Evolutionary conservation across 257 asterid species (phyloP).

Genomic region (Solanum dulcamara): DNA sequence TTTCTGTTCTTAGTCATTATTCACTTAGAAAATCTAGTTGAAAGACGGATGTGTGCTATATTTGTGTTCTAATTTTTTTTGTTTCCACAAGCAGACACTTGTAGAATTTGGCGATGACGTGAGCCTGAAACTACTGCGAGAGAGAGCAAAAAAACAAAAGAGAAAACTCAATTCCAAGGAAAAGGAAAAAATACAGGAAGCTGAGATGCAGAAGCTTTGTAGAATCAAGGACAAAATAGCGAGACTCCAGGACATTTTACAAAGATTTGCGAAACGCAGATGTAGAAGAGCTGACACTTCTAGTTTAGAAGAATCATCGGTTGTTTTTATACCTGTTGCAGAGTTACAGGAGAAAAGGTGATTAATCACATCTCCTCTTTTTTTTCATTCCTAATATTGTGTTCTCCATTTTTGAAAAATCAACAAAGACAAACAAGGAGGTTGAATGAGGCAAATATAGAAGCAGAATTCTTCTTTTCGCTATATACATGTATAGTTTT

Average conservation of each 20-base stretch:
- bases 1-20: neutral
- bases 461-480: neutral
- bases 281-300: constrained; percentile 16
- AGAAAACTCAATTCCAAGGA: constrained; percentile 29
- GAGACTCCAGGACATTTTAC: constrained; percentile 38
- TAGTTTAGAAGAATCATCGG: constrained; percentile 18
- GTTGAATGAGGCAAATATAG: neutral
- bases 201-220: constrained; percentile 71
- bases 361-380: neutral
- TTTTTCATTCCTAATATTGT: neutral
- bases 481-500: neutral
- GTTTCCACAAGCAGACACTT: constrained; percentile 25
- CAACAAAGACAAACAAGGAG: neutral
- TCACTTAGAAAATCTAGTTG: neutral
- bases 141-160: constrained; percentile 53
- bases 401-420: neutral
- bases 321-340: constrained; percentile 68
- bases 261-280: constrained; percentile 26
- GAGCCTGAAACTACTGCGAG: constrained; percentile 59
- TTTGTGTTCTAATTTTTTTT: neutral
- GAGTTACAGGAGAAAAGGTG: constrained; percentile 65
- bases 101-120: constrained; percentile 60
- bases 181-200: constrained; percentile 16
- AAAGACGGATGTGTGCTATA: neutral
- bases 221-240: constrained; percentile 54